phyloP scores from a whole-genome alignment of 495 filamentous ascomycete genomes.

The Friedmanniomyces simplex region DNA sequence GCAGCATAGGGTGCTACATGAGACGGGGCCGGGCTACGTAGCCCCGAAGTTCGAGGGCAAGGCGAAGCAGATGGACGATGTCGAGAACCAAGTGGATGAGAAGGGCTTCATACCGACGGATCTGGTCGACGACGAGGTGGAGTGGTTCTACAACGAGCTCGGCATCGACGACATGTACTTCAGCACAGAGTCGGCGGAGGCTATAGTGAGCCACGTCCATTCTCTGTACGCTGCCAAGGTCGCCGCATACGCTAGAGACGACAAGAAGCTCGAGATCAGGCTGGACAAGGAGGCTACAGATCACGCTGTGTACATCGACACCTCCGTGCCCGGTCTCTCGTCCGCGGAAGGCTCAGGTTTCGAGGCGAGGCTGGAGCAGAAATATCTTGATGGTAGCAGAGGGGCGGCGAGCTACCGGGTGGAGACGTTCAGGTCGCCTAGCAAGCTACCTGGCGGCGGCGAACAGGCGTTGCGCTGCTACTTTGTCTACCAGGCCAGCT shows the following conservation, averaged over 20 bases:
- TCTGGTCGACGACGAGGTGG: constrained; percentile 73
- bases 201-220: constrained; percentile 85
- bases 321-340: constrained; percentile 75
- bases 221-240: constrained; percentile 96
- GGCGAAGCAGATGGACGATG: constrained; percentile 80
- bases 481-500: constrained; percentile 94
- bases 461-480: constrained; percentile 85
- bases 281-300: constrained; percentile 90
- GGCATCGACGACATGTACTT: constrained; percentile 99
- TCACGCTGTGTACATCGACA: constrained; percentile 98
- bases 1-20: constrained; percentile 57
- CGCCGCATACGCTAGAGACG: constrained; percentile 84
- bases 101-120: constrained; percentile 78
- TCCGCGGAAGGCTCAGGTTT: constrained; percentile 69
- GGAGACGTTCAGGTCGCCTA: constrained; percentile 85
- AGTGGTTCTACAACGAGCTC: constrained; percentile 95
- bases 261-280: constrained; percentile 86
- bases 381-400: constrained; percentile 71
- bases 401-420: constrained; percentile 70
- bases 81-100: constrained; percentile 64
- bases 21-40: constrained; percentile 89
- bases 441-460: constrained; percentile 54
- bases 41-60: constrained; percentile 94
- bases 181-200: constrained; percentile 76
- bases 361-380: constrained; percentile 86